phyloP scores from a whole-genome alignment of 495 filamentous ascomycete genomes.

The Aspergillus sparsus region DNA sequence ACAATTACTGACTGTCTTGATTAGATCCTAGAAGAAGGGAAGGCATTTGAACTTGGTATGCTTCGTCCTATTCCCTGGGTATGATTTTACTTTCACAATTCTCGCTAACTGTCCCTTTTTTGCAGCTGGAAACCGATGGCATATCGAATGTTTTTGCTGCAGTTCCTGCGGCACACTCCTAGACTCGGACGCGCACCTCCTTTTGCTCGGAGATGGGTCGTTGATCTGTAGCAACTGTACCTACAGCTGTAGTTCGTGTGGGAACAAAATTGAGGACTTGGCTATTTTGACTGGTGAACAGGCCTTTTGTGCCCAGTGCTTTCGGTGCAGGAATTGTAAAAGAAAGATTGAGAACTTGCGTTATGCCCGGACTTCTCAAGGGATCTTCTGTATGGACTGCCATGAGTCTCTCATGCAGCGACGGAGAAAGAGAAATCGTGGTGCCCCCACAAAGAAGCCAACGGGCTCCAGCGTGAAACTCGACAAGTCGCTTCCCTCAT shows the following conservation, averaged over 20 bases:
- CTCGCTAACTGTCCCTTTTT: conserved; percentile 22
- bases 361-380: conserved; percentile 96
- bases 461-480: conserved; percentile 63
- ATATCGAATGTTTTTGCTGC: conserved; percentile 99
- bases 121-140: conserved; percentile 95
- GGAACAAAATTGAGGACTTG: conserved; percentile 97
- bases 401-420: conserved; percentile 98
- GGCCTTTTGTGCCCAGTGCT: conserved; percentile 97
- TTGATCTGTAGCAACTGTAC: conserved; percentile 99
- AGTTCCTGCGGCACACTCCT: conserved; percentile 93
- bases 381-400: conserved; percentile 99
- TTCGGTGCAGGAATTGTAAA: conserved; percentile 97
- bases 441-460: conserved; percentile 55
- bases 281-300: conserved; percentile 98
- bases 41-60: conserved; percentile 96
- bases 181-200: conserved; percentile 96
- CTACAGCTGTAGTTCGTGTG: conserved; percentile 96
- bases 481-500: conserved; percentile 91
- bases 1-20: conserved; percentile 14
- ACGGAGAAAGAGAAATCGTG: conserved; percentile 80
- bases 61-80: conserved; percentile 24
- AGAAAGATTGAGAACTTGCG: conserved; percentile 97
- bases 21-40: conserved; percentile 95
- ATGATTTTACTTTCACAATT: neutral
- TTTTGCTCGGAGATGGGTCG: conserved; percentile 95